phyloP scores from a whole-genome alignment of 2,329 filamentous ascomycete genomes.

The Arthrobotrys sinensis region DNA sequence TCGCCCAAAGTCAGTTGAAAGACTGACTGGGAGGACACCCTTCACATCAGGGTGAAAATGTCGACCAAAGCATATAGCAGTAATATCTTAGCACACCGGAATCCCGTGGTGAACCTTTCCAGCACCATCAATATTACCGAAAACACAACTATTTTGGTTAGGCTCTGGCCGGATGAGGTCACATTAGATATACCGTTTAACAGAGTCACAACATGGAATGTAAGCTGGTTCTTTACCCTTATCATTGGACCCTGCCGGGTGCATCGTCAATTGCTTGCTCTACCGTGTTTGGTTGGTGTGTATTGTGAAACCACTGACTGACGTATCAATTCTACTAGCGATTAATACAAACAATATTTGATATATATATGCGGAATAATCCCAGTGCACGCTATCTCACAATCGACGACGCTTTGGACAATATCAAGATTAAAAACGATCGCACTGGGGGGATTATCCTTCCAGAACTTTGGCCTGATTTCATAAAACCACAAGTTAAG shows the following conservation, averaged over 20 bases:
- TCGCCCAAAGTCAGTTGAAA: constrained; percentile 7
- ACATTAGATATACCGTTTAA: constrained; percentile 59
- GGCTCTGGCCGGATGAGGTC: constrained; percentile 47
- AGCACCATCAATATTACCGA: constrained; percentile 22
- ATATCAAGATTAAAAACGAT: constrained; percentile 51
- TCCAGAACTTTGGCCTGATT: constrained; percentile 54
- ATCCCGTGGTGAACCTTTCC: constrained; percentile 26
- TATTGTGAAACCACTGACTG: constrained; percentile 51
- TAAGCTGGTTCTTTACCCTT: constrained; percentile 14
- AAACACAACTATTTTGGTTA: constrained; percentile 56
- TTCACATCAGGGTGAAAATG: constrained; percentile 34
- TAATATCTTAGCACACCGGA: constrained; percentile 41
- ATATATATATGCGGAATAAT: constrained; percentile 53
- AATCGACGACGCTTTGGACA: constrained; percentile 37
- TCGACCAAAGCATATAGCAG: constrained; percentile 38
- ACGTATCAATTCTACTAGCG: constrained; percentile 46
- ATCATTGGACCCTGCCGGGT: not conserved
- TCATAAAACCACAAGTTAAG: constrained; percentile 54
- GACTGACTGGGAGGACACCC: constrained; percentile 35
- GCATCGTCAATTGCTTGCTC: constrained; percentile 6
- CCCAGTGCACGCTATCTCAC: constrained; percentile 31
- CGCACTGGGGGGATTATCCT: constrained; percentile 44
- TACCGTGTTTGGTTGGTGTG: constrained; percentile 34
- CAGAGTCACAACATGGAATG: constrained; percentile 59
- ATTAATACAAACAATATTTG: constrained; percentile 57